Percentiles rank a stretch among this genome's conserved stretches.
phyloP scores from a whole-genome alignment of 345 rosid species.

The Cardamine chenopodiifolia region DNA sequence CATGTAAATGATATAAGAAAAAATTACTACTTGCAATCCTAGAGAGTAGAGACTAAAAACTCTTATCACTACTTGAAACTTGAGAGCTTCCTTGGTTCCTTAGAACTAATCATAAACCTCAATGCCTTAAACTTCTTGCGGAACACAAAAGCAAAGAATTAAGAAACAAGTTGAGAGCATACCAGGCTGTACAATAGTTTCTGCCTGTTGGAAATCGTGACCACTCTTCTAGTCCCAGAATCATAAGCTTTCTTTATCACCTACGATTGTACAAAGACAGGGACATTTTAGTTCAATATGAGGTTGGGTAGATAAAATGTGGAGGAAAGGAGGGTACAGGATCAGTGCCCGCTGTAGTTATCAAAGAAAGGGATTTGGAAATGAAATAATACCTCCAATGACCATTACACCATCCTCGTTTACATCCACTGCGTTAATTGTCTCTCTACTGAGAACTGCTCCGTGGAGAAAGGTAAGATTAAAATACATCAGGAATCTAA shows the following conservation, averaged over 20 bases:
- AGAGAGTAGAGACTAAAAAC: neutral
- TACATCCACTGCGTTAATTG: constrained; percentile 73
- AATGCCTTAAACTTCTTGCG: neutral
- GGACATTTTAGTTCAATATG: constrained; percentile 17
- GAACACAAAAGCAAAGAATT: neutral
- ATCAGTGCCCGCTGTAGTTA: too few species aligned
- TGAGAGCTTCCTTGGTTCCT: neutral
- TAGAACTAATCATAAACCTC: neutral
- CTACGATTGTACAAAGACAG: constrained; percentile 30
- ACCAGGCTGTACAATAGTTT: constrained; percentile 56
- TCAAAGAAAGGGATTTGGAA: neutral
- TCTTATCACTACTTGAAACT: neutral
- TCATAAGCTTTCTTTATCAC: constrained; percentile 89
- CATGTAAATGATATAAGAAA: constrained; percentile 4
- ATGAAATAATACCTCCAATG: constrained; percentile 66
- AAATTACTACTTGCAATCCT: neutral
- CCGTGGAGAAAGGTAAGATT: neutral
- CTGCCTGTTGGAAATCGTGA: constrained; percentile 83
- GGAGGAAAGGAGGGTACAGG: too few species aligned
- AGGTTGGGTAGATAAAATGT: neutral
- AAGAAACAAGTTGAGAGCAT: constrained; percentile 8
- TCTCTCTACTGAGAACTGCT: constrained; percentile 83
- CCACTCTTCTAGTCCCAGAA: constrained; percentile 98
- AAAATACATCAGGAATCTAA: neutral
- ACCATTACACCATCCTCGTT: constrained; percentile 86